These are phyloP conservation scores for Fistulinella staudtii DNA, from an alignment of 1,284 basidiomycete genomes.

Conservation along the genomic window DNA sequence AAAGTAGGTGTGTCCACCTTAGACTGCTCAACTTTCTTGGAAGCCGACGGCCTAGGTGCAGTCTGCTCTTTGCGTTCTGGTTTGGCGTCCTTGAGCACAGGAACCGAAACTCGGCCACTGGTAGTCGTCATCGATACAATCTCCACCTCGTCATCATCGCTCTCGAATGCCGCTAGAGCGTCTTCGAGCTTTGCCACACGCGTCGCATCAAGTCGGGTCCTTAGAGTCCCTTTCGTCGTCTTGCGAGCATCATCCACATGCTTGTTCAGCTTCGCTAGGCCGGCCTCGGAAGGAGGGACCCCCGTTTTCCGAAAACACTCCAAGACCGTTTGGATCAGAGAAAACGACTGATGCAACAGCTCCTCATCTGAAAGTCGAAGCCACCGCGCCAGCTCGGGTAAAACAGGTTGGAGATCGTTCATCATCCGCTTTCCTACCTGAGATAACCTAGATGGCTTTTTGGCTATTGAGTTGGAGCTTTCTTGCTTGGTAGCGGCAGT, in stretches of 20 bases:
- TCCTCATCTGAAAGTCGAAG: slow-evolving; percentile 88
- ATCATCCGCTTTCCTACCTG: slow-evolving; percentile 70
- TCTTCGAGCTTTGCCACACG: slow-evolving; percentile 58
- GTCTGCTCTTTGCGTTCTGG: slow-evolving; percentile 24
- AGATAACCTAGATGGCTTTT: slow-evolving; percentile 40
- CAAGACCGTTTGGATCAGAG: slow-evolving; percentile 75
- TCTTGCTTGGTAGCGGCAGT: slow-evolving; percentile 47
- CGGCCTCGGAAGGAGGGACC: slow-evolving; percentile 47
- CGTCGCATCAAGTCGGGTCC: slow-evolving; percentile 55
- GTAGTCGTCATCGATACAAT: slow-evolving; percentile 29
- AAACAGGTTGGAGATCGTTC: slow-evolving; percentile 69
- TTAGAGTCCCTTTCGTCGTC: slow-evolving; percentile 39
- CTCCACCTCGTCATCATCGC: slow-evolving; percentile 50
- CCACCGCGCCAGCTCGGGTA: slow-evolving; percentile 80
- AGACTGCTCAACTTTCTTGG: slow-evolving; percentile 32
- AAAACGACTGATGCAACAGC: slow-evolving; percentile 81
- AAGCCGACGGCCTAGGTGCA: slow-evolving; percentile 11
- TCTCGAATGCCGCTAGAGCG: slow-evolving; percentile 52
- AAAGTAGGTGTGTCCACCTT: slow-evolving; percentile 31
- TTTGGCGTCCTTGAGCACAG: slow-evolving; percentile 15
- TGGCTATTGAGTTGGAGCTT: slow-evolving; percentile 16
- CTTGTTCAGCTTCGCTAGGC: slow-evolving; percentile 54
- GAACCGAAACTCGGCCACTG: slow-evolving; percentile 10
- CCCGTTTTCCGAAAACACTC: slow-evolving; percentile 60
- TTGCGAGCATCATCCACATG: slow-evolving; percentile 56